Base-by-base conservation (phyloP, 139 green algal genomes). In the Monoraphidium neglectum region DNA sequence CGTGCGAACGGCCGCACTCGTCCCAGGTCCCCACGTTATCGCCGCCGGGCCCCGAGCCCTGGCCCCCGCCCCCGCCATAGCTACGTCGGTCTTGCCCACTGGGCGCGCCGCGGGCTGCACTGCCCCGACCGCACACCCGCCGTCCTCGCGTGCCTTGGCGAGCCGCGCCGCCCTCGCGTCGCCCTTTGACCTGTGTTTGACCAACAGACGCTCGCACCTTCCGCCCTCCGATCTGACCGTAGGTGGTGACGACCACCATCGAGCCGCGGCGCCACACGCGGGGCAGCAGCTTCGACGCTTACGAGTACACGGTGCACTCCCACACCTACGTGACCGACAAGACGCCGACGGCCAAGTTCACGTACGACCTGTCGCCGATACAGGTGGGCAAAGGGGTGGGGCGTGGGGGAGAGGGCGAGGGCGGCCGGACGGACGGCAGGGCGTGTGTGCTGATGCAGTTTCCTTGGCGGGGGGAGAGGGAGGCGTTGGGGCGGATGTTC, bases 301-400 rank as follows among this genome's bases (percentile, higher is more conserved):
- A 96, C 67, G 93, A 98, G 80, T 98, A 98, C 84, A 96, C 91
- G n/a, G 92, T 91, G 30, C 92, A 97, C 82, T 92, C 83, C 73
- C 93, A 98, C 83, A 86, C 85, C 4, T 98, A 94, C 82, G 84
- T 86, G 64, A 83, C 82, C 4, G 89, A 94, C 37, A 71, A 74
- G 57, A 87, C 91, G 36, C 90, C 92, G 0, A 77, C 86, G 1
- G 87, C 88, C 24, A 94, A 94, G 79, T 94, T 97, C 53, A 88
- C 84, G 0, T 95, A 94, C 76, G 80, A 86, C 59, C 80, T 94
- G 76, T 93, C 86, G 0, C 92, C 93, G 12, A 94, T 97, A 18
- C 92, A 93, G 86, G 83, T 89, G 68, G 21, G 60, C 10, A 65
- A 13, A 10, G 57, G n/a, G 28, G n/a, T 10, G 5, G n/a, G 57